Evolutionary conservation across 306 rosid species (phyloP), one percentile per base, ranked within the genome.

Genomic region (Hippophae gyantsensis): DNA sequence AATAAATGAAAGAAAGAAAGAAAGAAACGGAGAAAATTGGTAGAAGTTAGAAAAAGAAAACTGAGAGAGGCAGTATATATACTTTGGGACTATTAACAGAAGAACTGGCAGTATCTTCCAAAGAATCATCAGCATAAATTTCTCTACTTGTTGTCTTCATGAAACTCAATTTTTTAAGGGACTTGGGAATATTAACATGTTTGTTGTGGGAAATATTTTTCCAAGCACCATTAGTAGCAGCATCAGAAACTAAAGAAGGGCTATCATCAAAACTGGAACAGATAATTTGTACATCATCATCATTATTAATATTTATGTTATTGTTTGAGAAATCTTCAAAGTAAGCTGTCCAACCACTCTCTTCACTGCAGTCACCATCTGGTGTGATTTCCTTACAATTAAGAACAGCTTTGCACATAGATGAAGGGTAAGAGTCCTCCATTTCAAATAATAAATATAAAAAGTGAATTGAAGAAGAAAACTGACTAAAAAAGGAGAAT

Each of bases 31-130:
- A 10, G 48, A 43, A 25, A 56, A 18, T 13, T 4, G 42, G 25
- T 32, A 32, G 5, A 32, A 12, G 54, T 8, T 45, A 45, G 52
- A 60, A 55, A 13, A 43, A n/a, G 48, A 32, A 0, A 38, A 60
- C 38, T 42, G 6, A 25, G 8, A 6, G 1, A 13, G 8, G 10
- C 10, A 65, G 6, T 18, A 7, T 52, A 92, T 18, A 7, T 52
- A 92, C 98, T 96, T 87, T 87, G 72, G 98, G 98, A 76, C 96
- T 92, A 56, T 72, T 92, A 49, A 81, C 81, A 5, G 96, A 96
- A 27, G 98, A 92, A 55, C 95, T 80, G 57, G 98, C 98, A 58
- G 98, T 92, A 64, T 92, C 98, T 62, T 87, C 98, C 66, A 92
- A 81, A 70, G 96, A 81, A 66, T 84, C 84, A 54, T 80, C 86